Conservation (phyloP, 2,329 filamentous ascomycete species). For the Botrytis medusae region DNA sequence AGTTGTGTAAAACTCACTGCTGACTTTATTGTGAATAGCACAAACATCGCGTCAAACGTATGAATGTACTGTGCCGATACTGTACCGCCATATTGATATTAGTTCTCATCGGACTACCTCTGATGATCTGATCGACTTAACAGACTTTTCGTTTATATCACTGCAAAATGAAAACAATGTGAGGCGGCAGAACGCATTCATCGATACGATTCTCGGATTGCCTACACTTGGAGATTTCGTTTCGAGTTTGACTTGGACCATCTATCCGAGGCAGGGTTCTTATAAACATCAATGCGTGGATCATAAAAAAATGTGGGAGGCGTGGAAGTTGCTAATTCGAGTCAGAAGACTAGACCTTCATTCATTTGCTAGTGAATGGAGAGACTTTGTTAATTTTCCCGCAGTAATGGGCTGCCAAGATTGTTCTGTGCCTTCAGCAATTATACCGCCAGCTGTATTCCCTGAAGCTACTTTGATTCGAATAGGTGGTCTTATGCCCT, state of each 20-base stretch:
- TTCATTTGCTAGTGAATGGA: background rate
- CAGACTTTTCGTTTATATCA: background rate
- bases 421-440: background rate
- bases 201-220: background rate
- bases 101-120: background rate
- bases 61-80: background rate
- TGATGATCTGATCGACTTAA: background rate
- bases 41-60: background rate
- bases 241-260: background rate
- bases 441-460: background rate
- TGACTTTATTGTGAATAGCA: background rate
- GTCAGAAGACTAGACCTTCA: background rate
- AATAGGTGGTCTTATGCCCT: background rate
- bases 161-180: background rate
- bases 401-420: fast-evolving
- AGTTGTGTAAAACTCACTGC: too few relatives aligned
- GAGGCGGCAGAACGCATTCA: background rate
- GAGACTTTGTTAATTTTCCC: background rate
- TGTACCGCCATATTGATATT: background rate
- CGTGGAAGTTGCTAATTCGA: background rate
- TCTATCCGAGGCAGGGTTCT: background rate
- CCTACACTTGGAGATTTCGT: background rate
- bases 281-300: background rate
- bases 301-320: background rate
- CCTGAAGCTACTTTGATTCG: background rate